These are phyloP conservation scores for Globisporangium polare DNA, from an alignment of 352 stramenopile genomes.

Conservation along the genomic window DNA sequence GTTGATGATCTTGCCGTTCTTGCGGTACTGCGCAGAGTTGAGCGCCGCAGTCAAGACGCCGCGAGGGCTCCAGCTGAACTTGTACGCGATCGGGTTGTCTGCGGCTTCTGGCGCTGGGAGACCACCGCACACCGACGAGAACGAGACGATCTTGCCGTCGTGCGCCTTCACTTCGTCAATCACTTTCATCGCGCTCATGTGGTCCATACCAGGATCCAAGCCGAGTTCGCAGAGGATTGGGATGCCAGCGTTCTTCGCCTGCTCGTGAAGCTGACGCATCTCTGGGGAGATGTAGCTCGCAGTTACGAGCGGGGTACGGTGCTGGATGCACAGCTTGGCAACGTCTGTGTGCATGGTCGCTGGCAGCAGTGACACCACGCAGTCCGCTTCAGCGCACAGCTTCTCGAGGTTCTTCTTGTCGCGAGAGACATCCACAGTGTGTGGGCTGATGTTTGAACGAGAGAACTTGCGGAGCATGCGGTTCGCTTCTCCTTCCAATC, in stretches of 20 bases:
- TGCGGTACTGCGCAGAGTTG: constrained; percentile 89
- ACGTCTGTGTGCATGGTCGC: constrained; percentile 92
- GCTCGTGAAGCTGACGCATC: constrained; percentile 84
- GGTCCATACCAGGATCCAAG: constrained; percentile 95
- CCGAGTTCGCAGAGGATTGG: constrained; percentile 95
- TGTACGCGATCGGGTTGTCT: constrained; percentile 96
- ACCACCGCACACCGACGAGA: constrained; percentile 94
- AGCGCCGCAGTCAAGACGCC: constrained; percentile 92
- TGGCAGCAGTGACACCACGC: constrained; percentile 93
- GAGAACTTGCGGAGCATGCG: constrained; percentile 66
- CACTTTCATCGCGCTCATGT: constrained; percentile 96
- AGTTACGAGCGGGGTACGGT: constrained; percentile 89
- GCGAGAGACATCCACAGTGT: constrained; percentile 76
- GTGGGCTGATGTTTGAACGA: constrained; percentile 60
- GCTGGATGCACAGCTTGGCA: constrained; percentile 85
- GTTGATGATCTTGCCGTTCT: constrained; percentile 80
- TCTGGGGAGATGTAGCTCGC: constrained; percentile 95
- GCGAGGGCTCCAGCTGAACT: constrained; percentile 96
- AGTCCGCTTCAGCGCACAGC: constrained; percentile 79
- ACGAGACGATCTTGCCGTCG: constrained; percentile 87
- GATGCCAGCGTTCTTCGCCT: constrained; percentile 75
- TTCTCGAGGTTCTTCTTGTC: constrained; percentile 56
- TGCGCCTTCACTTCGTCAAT: constrained; percentile 93
- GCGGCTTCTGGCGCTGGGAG: constrained; percentile 92
- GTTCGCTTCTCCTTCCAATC: constrained; percentile 64